phyloP scores from a whole-genome alignment of 495 filamentous ascomycete species.

The Penicillium chermesinum region DNA sequence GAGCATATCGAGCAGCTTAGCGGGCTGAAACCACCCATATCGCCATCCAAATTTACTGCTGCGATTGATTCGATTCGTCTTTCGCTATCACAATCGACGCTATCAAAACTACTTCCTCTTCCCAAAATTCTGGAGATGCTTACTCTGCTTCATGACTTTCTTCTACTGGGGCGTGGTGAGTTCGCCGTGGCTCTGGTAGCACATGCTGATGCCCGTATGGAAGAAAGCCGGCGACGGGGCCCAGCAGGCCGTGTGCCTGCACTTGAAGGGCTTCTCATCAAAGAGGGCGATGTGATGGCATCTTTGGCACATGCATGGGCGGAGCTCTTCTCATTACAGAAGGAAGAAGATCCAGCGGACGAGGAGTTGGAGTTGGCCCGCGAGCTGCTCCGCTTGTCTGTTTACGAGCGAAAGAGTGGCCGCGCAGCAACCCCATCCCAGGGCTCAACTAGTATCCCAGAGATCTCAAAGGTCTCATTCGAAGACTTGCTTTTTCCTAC shows the following conservation, averaged over 20 bases:
- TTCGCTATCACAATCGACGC: slow-evolving; percentile 71
- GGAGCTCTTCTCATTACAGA: slow-evolving; percentile 66
- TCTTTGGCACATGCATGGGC: slow-evolving; percentile 72
- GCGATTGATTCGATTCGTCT: slow-evolving; percentile 71
- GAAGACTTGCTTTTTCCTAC: slow-evolving; percentile 77
- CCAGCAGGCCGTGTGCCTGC: slow-evolving; percentile 20
- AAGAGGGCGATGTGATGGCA: slow-evolving; percentile 78
- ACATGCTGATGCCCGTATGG: slow-evolving; percentile 73
- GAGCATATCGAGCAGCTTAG: slow-evolving; percentile 71
- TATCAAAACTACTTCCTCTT: slow-evolving; percentile 75
- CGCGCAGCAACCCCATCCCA: slow-evolving; percentile 29
- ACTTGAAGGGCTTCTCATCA: slow-evolving; percentile 60
- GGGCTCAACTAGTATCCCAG: slow-evolving; percentile 18
- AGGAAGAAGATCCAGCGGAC: slow-evolving; percentile 68
- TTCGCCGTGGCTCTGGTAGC: slow-evolving; percentile 82
- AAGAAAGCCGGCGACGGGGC: slow-evolving; percentile 38
- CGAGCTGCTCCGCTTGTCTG: slow-evolving; percentile 64
- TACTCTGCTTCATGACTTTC: slow-evolving; percentile 74
- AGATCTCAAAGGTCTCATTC: slow-evolving; percentile 50
- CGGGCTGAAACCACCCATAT: slow-evolving; percentile 65
- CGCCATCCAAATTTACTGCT: slow-evolving; percentile 59
- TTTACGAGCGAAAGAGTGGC: slow-evolving; percentile 35
- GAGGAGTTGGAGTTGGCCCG: slow-evolving; percentile 73
- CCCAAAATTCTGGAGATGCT: slow-evolving; percentile 71
- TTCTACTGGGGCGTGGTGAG: slow-evolving; percentile 81